Percentiles rank a stretch among this genome's conserved stretches.
Evolutionary conservation across 345 rosid species (phyloP).

Genomic region (Pugionium dolabratum): DNA sequence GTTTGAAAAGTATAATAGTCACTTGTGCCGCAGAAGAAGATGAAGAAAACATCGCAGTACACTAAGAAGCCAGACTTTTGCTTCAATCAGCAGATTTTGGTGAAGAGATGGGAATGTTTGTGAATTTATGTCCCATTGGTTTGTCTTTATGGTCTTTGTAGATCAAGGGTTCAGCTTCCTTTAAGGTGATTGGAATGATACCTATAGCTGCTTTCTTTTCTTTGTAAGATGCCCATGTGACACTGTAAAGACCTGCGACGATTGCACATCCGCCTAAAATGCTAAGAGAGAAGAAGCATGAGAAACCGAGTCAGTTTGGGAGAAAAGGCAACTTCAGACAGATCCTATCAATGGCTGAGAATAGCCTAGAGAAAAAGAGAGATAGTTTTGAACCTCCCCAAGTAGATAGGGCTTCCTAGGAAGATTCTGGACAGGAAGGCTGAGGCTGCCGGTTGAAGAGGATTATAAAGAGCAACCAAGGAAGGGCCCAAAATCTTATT

Average conservation of each 20-base stretch:
- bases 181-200: conserved; percentile 36
- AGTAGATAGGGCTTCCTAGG: conserved; percentile 91
- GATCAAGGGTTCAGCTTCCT: conserved; percentile 62
- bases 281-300: conserved; percentile 42
- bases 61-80: not conserved
- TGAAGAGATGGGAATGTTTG: conserved; percentile 37
- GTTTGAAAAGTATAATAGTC: not conserved
- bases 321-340: not conserved
- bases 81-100: conserved; percentile 47
- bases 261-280: conserved; percentile 79
- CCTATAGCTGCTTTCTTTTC: conserved; percentile 48
- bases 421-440: conserved; percentile 79
- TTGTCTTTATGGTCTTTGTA: conserved; percentile 48
- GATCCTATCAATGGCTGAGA: not conserved
- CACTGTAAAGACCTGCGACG: conserved; percentile 76
- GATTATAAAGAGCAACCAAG: conserved; percentile 92
- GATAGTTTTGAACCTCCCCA: conserved; percentile 78
- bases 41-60: conserved; percentile 11
- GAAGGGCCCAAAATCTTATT: conserved; percentile 96
- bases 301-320: conserved; percentile 9
- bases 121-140: conserved; percentile 51
- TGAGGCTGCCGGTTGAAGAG: conserved; percentile 96
- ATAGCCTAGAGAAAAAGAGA: not conserved
- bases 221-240: conserved; percentile 86
- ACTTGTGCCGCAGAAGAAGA: not conserved